Base-by-base conservation (phyloP, 2,329 filamentous ascomycete species). In the Monosporascus ibericus region DNA sequence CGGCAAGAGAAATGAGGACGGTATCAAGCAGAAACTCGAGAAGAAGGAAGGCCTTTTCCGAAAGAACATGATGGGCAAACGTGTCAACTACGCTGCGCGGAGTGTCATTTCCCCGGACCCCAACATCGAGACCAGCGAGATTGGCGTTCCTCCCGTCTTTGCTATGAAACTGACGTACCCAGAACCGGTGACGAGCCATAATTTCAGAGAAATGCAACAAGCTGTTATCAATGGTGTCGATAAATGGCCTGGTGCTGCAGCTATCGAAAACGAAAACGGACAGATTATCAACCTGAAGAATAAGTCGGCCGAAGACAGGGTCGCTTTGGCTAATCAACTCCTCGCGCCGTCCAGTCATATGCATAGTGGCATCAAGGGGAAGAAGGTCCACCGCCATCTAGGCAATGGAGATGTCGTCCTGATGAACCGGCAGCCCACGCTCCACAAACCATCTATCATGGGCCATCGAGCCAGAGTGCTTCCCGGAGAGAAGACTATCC, bases 31-130 rank as follows among this genome's bases (percentile, higher is more conserved):
- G 68, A 88, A 92, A 66, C 79, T 99, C 27, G 94, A 99, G 73
- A 99, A 99, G 78, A 99, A 99, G 73, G 95, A 99, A 67, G 94
- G 94, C 59, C 79, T 99, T 30, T 99, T 99, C 77, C 82, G 94
- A 63, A 97, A 96, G 77, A 96, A 99, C 72, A 97, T 99, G 94
- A 99, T 99, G 94, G 94, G 94, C 55, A 99, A 99, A 78, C 91
- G 94, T 76, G 94, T 99, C 73, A 97, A 99, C 70, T 97, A 94
- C 68, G 94, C 94, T 48, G 94, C 94, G 38, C 87, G 94, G 69
- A 95, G 89, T 79, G 94, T 99, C 68, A 99, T 99, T 62, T 97
- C 92, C 9, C 94, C 94, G 0, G 94, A 99, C 67, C 94, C 94
- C 3, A 99, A 97, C 66, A 96, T 99, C 64, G 94, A 99, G 70